Conservation (phyloP, 345 rosid species). For the Litchi chinensis region DNA sequence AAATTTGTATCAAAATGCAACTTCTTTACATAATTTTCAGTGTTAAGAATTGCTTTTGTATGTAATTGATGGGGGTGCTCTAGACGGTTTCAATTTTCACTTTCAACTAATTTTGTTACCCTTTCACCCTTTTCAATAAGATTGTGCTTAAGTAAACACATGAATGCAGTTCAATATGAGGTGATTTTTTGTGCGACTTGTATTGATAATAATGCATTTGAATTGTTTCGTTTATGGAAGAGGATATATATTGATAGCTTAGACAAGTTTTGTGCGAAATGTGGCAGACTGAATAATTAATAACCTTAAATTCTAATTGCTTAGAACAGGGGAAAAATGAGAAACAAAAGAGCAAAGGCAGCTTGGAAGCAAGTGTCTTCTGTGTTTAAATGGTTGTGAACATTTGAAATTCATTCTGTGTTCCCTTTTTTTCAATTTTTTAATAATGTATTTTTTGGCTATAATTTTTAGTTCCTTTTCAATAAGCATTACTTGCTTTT, state of each 20-base stretch:
- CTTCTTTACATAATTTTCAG: neutral
- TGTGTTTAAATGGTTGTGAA: neutral
- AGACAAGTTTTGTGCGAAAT: neutral
- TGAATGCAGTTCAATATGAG: neutral
- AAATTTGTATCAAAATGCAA: neutral
- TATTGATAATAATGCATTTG: no score
- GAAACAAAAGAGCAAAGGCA: neutral
- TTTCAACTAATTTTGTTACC: neutral
- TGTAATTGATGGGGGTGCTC: neutral
- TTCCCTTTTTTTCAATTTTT: neutral
- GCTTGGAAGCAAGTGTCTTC: neutral
- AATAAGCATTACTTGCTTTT: slow-evolving; percentile 21
- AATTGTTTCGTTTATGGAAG: neutral
- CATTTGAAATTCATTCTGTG: neutral
- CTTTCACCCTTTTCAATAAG: neutral
- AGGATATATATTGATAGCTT: neutral
- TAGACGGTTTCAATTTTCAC: neutral
- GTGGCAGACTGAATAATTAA: slow-evolving; percentile 1
- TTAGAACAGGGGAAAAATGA: neutral
- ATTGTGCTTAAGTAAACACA: neutral
- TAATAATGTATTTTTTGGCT: neutral
- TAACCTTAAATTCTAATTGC: no score
- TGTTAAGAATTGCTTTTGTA: neutral
- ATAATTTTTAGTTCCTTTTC: neutral
- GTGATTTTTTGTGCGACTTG: neutral